phyloP scores from a whole-genome alignment of 2,329 filamentous ascomycete genomes.

The Fusarium concolor region DNA sequence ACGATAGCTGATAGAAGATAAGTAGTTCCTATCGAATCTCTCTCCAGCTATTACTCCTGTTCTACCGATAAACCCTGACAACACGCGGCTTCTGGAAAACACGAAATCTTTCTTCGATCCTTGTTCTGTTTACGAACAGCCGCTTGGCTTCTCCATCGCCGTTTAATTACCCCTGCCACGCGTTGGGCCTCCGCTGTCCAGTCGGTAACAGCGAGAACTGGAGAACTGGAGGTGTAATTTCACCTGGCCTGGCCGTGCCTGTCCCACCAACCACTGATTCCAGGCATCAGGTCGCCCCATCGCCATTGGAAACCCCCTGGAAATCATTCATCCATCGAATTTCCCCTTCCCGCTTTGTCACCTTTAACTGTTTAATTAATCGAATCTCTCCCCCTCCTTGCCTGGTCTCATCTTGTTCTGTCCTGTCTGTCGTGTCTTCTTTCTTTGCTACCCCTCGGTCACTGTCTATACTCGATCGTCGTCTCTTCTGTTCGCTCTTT shows the following conservation, averaged over 20 bases:
- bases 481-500: conserved; percentile 14
- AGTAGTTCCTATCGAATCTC: neutral
- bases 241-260: conserved; percentile 34
- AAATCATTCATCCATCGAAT: conserved; percentile 44
- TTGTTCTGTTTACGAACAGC: conserved; percentile 19
- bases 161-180: conserved; percentile 28
- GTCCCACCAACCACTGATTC: conserved; percentile 42
- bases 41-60: neutral
- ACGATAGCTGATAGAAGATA: conserved; percentile 5
- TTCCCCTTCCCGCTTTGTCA: conserved; percentile 38
- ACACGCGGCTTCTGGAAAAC: conserved; percentile 29
- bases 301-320: conserved; percentile 40
- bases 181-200: conserved; percentile 16
- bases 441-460: conserved; percentile 25
- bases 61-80: conserved; percentile 18
- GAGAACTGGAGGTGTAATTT: conserved; percentile 45
- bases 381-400: conserved; percentile 29
- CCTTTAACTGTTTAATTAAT: conserved; percentile 33
- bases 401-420: conserved; percentile 3
- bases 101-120: conserved; percentile 21
- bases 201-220: conserved; percentile 26
- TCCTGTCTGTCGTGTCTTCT: conserved; percentile 9
- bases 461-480: neutral
- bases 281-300: conserved; percentile 41
- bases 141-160: conserved; percentile 13